Evolutionary conservation across 2,329 filamentous ascomycete species (phyloP).

Genomic region (Ramularia endophylla): DNA sequence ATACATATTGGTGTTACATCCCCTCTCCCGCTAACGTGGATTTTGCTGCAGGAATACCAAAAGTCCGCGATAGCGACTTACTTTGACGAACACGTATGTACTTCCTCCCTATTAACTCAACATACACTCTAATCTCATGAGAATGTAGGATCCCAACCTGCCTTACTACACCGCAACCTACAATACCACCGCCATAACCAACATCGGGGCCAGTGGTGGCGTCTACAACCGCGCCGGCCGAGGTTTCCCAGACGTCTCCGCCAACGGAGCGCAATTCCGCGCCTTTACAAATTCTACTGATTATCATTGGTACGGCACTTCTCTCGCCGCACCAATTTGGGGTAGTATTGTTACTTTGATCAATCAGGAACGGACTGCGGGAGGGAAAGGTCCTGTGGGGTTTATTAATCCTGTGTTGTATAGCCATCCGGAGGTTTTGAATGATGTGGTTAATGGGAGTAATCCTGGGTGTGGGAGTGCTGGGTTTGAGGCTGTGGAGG

Average conservation of each 20-base stretch:
- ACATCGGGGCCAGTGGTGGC: conserved; percentile 19
- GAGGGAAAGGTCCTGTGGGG: conserved; percentile 22
- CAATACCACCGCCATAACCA: conserved; percentile 13
- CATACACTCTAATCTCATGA: too few species aligned
- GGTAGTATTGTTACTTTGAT: conserved; percentile 25
- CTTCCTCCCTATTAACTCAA: too few species aligned
- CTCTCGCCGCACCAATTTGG: conserved; percentile 24
- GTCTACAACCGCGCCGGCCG: conserved; percentile 28
- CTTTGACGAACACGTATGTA: conserved; percentile 23
- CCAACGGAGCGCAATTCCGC: conserved; percentile 37
- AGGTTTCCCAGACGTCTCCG: conserved; percentile 34
- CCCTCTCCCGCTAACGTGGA: too few species aligned
- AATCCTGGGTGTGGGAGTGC: background rate
- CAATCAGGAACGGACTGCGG: conserved; percentile 20
- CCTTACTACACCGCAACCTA: conserved; percentile 18
- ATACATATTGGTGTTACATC: too few species aligned
- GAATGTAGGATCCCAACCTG: conserved; percentile 20
- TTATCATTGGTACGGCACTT: conserved; percentile 19
- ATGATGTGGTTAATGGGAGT: conserved; percentile 13
- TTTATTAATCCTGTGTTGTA: conserved; percentile 31
- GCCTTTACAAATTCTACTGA: conserved; percentile 36
- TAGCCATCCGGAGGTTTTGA: conserved; percentile 9
- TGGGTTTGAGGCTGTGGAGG: background rate
- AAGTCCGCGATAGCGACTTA: conserved; percentile 31
- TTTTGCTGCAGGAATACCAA: conserved; percentile 35